Base-by-base conservation (phyloP, 306 rosid species). In the Abrus precatorius region DNA sequence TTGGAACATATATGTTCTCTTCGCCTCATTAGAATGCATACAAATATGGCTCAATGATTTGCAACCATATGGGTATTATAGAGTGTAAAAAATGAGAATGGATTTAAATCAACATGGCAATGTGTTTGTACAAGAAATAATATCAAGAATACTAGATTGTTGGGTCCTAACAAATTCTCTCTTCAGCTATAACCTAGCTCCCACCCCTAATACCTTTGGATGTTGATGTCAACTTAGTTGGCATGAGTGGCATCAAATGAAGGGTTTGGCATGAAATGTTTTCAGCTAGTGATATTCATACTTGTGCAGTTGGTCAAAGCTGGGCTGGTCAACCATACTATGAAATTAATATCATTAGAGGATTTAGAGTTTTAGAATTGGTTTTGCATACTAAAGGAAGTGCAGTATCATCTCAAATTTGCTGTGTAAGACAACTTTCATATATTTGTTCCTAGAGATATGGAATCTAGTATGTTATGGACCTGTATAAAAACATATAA, bases 81-180 rank as follows among this genome's bases (percentile, higher is more conserved):
- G 36, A 29, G 52, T 59, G 29, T 33, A 3, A 10, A 34, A 71
- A 36, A 55, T 53, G 43, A 36, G 9, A 64, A 69, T 64, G 33
- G 45, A 63, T 77, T 57, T 77, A 27, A 54, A 71, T 71, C 33
- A 10, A 41, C 82, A n/a, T 60, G 34, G 28, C 72, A n/a, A 69
- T 67, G 50, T 28, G 40, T 13, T 75, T 27, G 47, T 20, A 27
- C 47, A 1, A 9, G 62, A 13, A 60, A 33, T 47, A 33, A 48
- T 20, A 32, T 45, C 60, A 62, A 63, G 33, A 62, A 61, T 2
- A 30, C 61, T 27, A 55, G 61, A 11, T 55, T 27, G 61, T 55
- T 44, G 61, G 33, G 61, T 55, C 60, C 47, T 12, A 14, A 54
- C 60, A 52, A 8, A 50, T 52, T 52, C 55, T 53, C 12, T 6